Conservation (phyloP, 306 rosid species). For the Cucumis hystrix region DNA sequence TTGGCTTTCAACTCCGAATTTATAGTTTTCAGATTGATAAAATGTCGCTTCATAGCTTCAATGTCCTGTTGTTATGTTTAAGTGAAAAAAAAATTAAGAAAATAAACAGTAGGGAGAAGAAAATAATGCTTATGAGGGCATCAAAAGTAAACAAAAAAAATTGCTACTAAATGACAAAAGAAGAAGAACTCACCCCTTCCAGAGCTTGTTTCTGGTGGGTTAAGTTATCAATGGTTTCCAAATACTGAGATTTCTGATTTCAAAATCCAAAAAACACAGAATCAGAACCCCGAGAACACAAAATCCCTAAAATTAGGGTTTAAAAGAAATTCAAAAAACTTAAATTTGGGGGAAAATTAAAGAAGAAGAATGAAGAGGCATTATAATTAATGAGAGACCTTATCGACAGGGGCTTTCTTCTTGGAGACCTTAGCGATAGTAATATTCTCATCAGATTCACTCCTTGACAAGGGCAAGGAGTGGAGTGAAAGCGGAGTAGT, state of each 20-base stretch:
- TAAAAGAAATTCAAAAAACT: neutral
- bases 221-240: conserved; percentile 12
- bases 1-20: conserved; percentile 32
- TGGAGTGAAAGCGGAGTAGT: conserved; percentile 22
- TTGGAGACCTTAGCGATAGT: conserved; percentile 11
- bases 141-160: neutral
- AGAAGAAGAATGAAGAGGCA: neutral
- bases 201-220: conserved; percentile 11
- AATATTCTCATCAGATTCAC: conserved; percentile 41
- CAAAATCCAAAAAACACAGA: neutral
- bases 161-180: neutral
- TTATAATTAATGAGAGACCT: conserved; percentile 12
- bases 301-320: neutral
- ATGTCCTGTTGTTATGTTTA: conserved; percentile 27
- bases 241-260: conserved; percentile 33
- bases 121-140: neutral
- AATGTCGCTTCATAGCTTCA: conserved; percentile 17
- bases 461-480: conserved; percentile 39
- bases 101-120: neutral
- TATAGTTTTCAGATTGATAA: conserved; percentile 8
- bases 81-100: neutral
- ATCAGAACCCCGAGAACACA: neutral
- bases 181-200: conserved; percentile 18
- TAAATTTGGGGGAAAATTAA: neutral
- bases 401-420: conserved; percentile 16